These are phyloP conservation scores for Colletotrichum sp. DNA, from an alignment of 2,329 filamentous ascomycete genomes.

Conservation along the genomic window DNA sequence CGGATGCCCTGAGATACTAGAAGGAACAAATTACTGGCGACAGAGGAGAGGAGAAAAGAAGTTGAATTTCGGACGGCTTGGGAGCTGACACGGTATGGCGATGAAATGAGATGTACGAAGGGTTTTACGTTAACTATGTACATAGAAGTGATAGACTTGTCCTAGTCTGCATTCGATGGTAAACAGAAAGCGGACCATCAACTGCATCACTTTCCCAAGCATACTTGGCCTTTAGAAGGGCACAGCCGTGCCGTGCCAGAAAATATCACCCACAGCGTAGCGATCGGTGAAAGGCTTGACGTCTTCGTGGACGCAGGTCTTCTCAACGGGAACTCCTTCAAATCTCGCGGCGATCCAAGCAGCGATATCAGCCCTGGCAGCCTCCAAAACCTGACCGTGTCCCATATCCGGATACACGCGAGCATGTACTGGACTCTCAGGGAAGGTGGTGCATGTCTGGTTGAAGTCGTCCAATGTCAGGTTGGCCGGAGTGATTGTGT, in stretches of 20 bases:
- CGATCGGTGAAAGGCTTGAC: background rate
- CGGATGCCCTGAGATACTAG: constrained; percentile 39
- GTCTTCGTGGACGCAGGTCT: background rate
- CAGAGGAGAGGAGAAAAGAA: background rate
- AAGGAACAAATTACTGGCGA: constrained; percentile 41
- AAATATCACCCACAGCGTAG: background rate
- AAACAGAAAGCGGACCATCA: background rate
- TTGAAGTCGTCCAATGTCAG: background rate
- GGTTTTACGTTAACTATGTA: background rate
- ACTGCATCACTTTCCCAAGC: background rate
- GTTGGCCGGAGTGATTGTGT: constrained; percentile 18
- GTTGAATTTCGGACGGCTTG: background rate
- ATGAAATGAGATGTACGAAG: background rate
- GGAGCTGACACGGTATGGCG: background rate
- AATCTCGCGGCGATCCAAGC: constrained; percentile 1
- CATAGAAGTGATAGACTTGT: background rate
- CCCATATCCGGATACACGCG: constrained; percentile 2
- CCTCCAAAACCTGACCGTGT: constrained; percentile 1
- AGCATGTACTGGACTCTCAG: background rate
- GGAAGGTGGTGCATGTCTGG: background rate
- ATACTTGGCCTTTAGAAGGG: background rate
- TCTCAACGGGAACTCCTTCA: background rate
- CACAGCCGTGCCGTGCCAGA: background rate
- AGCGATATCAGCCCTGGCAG: background rate
- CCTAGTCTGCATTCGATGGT: background rate